A percentile compares a stretch with the other conserved stretches of the same genome.
Conservation (phyloP, 257 asterid genomes). For the Fraxinus quadrangulata region DNA sequence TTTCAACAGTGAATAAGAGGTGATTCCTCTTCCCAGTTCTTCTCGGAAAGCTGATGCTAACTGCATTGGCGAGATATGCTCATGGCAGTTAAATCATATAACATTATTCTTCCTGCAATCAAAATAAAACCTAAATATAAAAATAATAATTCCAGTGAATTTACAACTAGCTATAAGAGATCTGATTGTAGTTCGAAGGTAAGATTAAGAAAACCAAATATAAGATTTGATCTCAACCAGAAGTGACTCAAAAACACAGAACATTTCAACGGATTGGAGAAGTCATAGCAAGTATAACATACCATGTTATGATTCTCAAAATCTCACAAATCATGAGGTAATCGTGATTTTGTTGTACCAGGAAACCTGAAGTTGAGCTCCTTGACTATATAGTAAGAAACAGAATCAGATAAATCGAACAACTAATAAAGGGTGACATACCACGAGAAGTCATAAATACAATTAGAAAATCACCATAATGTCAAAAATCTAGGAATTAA, state of each 20-base stretch:
- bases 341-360: slow-evolving; percentile 15
- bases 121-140: not conserved
- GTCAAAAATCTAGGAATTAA: not conserved
- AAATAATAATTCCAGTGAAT: not conserved
- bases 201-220: not conserved
- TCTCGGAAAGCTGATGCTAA: not conserved
- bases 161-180: not conserved
- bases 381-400: slow-evolving; percentile 15
- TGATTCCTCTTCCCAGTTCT: not conserved
- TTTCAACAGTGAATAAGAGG: not conserved
- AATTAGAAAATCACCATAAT: not conserved
- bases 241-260: not conserved
- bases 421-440: not conserved
- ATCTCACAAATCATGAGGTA: slow-evolving; percentile 8
- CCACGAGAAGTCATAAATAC: not conserved
- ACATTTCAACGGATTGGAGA: not conserved
- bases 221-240: not conserved
- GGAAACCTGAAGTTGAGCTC: slow-evolving; percentile 10
- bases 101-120: not conserved
- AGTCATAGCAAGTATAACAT: not conserved
- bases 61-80: not conserved
- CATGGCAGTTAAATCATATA: not conserved
- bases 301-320: slow-evolving; percentile 12
- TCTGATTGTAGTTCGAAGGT: not conserved
- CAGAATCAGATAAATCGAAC: slow-evolving; percentile 10